Evolutionary conservation across 306 rosid species (phyloP), one percentile per base, ranked within the genome.

Genomic region (Aeschynomene evenia): DNA sequence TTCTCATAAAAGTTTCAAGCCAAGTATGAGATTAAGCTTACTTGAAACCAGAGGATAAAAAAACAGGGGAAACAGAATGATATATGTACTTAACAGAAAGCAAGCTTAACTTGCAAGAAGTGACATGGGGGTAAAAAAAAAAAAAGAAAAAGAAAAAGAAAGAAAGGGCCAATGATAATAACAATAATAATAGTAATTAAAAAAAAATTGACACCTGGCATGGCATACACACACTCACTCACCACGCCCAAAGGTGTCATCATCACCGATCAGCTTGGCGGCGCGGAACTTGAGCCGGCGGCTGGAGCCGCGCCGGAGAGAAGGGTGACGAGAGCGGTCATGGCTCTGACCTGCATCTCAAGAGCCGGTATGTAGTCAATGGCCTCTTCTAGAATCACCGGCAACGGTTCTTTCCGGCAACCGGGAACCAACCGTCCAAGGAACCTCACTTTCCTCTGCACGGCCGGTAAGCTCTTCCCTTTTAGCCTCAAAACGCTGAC

Each of bases 391-490:
- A 91, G 61, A 67, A 91, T 79, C 62, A 91, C 93, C 79, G 96
- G 93, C 29, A 86, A 64, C 1, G 93, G 81, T 43, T 91, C 77
- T 43, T 91, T 87, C 77, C 87, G 85, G 89, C 97, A 91, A 70
- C 97, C 96, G 61, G 97, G 97, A 31, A 91, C 91, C 59, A 91
- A 70, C 53, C 96, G 79, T 40, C 91, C 96, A 0, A 91, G 87
- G 33, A 91, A 77, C 63, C 84, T 66, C 6, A 82, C 91, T 78
- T 87, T 91, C 67, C 81, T 83, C 77, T 91, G 93, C 62, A 88
- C 85, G 0, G 83, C 78, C 75, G 93, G 91, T 23, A 79, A 18
- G 3, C 75, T 63, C 79, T 88, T 91, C 51, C 91, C 93, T 80
- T 83, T 87, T 63, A 88, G 34, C 79, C 96, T 70, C 28, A 57